Conservation (phyloP, 352 stramenopile genomes). For the Phytophthora lateralis region DNA sequence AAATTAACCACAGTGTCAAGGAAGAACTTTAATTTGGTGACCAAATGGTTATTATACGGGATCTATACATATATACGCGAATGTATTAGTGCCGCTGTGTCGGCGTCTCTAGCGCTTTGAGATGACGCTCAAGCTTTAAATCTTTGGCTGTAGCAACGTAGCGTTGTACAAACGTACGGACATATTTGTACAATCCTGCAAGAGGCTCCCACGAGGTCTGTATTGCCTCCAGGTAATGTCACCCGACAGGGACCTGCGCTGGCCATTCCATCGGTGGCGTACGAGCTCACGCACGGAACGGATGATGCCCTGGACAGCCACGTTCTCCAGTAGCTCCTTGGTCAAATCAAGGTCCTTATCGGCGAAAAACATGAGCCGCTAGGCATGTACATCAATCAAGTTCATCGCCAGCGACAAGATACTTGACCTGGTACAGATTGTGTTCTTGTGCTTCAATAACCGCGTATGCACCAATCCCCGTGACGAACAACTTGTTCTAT, state of each 20-base stretch:
- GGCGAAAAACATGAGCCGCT: neutral
- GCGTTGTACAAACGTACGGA: neutral
- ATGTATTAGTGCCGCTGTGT: too few species aligned
- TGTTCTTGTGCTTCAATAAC: too few species aligned
- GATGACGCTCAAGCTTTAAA: neutral
- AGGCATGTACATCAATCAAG: neutral
- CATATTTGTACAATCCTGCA: neutral
- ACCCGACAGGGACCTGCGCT: neutral
- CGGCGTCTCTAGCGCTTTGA: neutral
- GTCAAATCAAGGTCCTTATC: neutral
- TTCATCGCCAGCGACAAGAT: too few species aligned
- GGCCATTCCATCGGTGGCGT: neutral
- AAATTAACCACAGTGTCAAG: neutral
- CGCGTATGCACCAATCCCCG: too few species aligned
- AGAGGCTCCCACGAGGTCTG: neutral
- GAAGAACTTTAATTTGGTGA: too few species aligned
- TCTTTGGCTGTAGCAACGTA: neutral
- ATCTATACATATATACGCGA: too few species aligned
- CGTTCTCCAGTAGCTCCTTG: neutral
- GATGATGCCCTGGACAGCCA: neutral
- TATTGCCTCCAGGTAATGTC: neutral
- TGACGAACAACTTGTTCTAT: too few species aligned
- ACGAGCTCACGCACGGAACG: neutral
- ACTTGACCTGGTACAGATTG: too few species aligned
- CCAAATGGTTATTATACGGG: too few species aligned